Conservation (phyloP, 352 stramenopile genomes). For the Globisporangium spiculum region DNA sequence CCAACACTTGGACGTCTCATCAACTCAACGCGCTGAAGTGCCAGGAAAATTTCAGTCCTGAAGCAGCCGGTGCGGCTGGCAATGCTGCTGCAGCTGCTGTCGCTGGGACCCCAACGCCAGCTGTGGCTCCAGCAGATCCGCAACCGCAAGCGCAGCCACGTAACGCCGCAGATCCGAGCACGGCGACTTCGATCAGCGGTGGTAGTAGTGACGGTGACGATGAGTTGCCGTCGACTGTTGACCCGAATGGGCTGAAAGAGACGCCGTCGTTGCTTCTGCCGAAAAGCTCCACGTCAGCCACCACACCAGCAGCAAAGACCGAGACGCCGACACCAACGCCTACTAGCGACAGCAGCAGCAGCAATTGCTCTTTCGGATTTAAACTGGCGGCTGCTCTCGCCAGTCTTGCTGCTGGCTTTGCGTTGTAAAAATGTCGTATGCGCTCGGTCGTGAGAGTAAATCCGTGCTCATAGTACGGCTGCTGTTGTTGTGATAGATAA, state of each 20-base stretch:
- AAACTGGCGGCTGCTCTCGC: background rate
- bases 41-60: constrained; percentile 8
- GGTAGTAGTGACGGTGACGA: background rate
- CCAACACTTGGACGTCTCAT: constrained; percentile 22
- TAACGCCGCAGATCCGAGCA: background rate
- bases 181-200: background rate
- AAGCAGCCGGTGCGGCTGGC: background rate
- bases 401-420: background rate
- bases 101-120: background rate
- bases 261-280: constrained; percentile 14
- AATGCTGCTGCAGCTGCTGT: background rate
- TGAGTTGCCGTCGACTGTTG: constrained; percentile 9
- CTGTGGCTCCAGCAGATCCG: background rate
- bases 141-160: background rate
- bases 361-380: background rate
- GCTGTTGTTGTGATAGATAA: background rate
- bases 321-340: background rate
- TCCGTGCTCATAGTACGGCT: background rate
- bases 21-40: constrained; percentile 25
- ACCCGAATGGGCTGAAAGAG: constrained; percentile 5
- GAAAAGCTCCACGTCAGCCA: background rate
- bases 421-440: background rate
- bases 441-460: background rate
- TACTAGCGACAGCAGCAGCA: constrained; percentile 1
- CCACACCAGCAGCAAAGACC: background rate